Percentiles rank a stretch among this genome's conserved stretches.
phyloP scores from a whole-genome alignment of 495 filamentous ascomycete genomes.

The Terfezia claveryi region DNA sequence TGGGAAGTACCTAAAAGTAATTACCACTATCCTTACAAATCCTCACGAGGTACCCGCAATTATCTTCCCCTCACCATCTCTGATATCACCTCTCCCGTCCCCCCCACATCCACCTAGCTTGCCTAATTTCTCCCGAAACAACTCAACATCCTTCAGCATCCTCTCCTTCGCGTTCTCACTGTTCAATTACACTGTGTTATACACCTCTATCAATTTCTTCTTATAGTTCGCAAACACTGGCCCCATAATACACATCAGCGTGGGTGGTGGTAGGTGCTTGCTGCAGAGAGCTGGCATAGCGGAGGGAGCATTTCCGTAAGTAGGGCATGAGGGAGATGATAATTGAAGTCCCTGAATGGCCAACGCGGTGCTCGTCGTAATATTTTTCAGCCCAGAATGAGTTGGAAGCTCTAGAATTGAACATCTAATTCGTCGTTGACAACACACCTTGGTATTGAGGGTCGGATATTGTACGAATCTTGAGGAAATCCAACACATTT shows the following conservation, averaged over 20 bases:
- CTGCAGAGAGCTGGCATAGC: conserved; percentile 38
- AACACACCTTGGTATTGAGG: conserved; percentile 18
- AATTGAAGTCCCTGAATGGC: conserved; percentile 81
- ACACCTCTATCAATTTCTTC: conserved; percentile 58
- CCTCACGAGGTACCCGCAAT: conserved; percentile 15
- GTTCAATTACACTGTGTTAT: conserved; percentile 40
- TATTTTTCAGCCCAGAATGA: conserved; percentile 93
- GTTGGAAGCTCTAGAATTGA: conserved; percentile 84
- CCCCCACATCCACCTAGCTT: conserved; percentile 63
- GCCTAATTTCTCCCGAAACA: conserved; percentile 48
- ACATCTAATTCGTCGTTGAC: conserved; percentile 43
- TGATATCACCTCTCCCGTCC: conserved; percentile 43
- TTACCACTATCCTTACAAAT: too few species aligned
- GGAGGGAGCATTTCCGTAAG: conserved; percentile 70
- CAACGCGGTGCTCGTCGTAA: conserved; percentile 89
- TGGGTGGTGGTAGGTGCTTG: conserved; percentile 63
- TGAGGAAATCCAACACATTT: conserved; percentile 33
- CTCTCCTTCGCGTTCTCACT: conserved; percentile 47
- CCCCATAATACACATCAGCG: conserved; percentile 66
- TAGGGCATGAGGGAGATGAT: conserved; percentile 73
- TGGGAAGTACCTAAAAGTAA: too few species aligned
- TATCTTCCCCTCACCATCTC: conserved; percentile 42
- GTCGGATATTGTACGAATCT: not conserved
- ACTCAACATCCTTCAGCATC: conserved; percentile 58
- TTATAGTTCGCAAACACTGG: conserved; percentile 76